phyloP scores from a whole-genome alignment of 768 basidiomycete species.

The Trametes cubensis region DNA sequence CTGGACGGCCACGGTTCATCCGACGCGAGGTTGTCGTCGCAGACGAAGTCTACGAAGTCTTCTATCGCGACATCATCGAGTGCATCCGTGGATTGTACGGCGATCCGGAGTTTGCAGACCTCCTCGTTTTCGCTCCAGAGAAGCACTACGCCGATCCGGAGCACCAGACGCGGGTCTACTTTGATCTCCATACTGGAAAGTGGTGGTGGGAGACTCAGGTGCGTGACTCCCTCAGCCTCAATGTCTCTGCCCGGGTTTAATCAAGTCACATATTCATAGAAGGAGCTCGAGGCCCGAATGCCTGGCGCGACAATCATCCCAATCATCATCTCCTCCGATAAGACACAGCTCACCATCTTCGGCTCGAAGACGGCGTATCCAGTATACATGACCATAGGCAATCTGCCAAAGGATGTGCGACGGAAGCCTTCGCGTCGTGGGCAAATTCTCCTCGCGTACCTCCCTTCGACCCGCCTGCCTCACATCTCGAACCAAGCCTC shows the following conservation, averaged over 20 bases:
- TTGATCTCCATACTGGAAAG: conserved; percentile 49
- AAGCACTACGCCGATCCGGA: conserved; percentile 39
- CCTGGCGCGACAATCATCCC: conserved; percentile 33
- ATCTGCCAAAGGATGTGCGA: conserved; percentile 29
- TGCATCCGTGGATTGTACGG: conserved; percentile 39
- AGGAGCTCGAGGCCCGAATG: conserved; percentile 11
- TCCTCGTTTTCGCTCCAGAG: conserved; percentile 40
- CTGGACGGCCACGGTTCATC: conserved; percentile 30
- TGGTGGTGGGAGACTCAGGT: conserved; percentile 58
- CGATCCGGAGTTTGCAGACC: conserved; percentile 34
- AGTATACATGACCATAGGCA: conserved; percentile 36
- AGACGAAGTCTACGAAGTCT: conserved; percentile 37
- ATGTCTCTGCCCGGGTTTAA: neutral
- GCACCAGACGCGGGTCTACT: conserved; percentile 33
- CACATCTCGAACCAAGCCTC: conserved; percentile 21
- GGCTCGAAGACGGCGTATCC: conserved; percentile 33
- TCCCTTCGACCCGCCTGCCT: conserved; percentile 25
- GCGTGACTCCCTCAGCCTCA: conserved; percentile 2
- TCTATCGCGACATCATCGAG: conserved; percentile 36
- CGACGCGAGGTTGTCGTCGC: conserved; percentile 32
- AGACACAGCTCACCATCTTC: conserved; percentile 33
- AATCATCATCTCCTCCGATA: conserved; percentile 31
- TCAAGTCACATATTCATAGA: neutral
- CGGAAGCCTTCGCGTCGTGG: conserved; percentile 20
- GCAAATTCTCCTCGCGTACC: conserved; percentile 29